Percentiles rank a stretch among this genome's conserved stretches.
Evolutionary conservation across 1,284 basidiomycete species (phyloP).

Genomic region (Ceratobasidium sp.): DNA sequence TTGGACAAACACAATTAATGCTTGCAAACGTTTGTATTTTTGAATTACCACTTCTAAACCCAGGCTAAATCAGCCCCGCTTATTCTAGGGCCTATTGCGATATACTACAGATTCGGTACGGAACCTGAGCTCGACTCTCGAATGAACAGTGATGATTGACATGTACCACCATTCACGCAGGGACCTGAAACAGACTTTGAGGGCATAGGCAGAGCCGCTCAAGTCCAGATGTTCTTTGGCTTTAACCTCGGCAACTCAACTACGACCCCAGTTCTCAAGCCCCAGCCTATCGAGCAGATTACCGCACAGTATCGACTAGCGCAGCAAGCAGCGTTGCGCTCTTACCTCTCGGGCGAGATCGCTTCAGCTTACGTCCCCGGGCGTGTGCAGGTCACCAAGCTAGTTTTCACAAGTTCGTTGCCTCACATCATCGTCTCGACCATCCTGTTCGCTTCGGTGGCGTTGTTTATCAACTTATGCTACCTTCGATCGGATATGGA

Average conservation of each 20-base stretch:
- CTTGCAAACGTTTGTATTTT: neutral
- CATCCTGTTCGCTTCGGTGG: neutral
- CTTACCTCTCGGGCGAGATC: too few species aligned
- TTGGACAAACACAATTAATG: neutral
- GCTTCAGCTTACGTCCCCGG: too few species aligned
- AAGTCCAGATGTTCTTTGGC: neutral
- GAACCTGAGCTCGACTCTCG: too few species aligned
- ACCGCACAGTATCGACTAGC: neutral
- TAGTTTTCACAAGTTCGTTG: too few species aligned
- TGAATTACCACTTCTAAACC: too few species aligned
- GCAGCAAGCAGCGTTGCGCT: neutral
- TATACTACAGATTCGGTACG: too few species aligned
- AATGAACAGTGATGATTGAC: too few species aligned
- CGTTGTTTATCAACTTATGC: slow-evolving; percentile 10
- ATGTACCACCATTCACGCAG: too few species aligned
- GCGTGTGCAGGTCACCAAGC: too few species aligned
- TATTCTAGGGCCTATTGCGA: too few species aligned
- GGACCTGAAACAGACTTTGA: neutral
- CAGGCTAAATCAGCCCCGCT: neutral
- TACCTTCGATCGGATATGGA: slow-evolving; percentile 6
- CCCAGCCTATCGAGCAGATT: neutral
- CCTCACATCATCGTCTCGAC: too few species aligned
- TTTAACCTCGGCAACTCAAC: slow-evolving; percentile 14
- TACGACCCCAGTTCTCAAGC: neutral
- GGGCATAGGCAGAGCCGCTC: neutral